These are phyloP conservation scores for Phytophthora nicotianae DNA, from an alignment of 352 stramenopile species.

Conservation along the genomic window DNA sequence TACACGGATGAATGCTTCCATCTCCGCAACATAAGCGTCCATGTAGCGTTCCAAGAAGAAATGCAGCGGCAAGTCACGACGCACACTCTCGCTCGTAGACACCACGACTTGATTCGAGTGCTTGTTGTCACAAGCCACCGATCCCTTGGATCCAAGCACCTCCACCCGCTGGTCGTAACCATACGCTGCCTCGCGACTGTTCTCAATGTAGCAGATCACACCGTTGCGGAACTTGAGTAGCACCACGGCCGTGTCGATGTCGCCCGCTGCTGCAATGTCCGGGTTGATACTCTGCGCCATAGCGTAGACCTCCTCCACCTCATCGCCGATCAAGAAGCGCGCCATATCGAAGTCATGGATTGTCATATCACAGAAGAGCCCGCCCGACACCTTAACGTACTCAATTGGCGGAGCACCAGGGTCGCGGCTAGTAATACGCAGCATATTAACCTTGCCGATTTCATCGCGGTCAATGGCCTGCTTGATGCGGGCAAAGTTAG, in stretches of 20 bases:
- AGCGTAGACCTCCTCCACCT: slow-evolving; percentile 73
- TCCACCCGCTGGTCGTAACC: slow-evolving; percentile 96
- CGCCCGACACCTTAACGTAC: slow-evolving; percentile 76
- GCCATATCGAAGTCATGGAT: slow-evolving; percentile 97
- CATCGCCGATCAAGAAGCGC: slow-evolving; percentile 90
- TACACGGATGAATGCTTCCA: slow-evolving; percentile 69
- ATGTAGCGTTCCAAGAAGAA: slow-evolving; percentile 96
- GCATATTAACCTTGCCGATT: slow-evolving; percentile 89
- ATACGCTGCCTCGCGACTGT: slow-evolving; percentile 93
- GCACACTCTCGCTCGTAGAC: slow-evolving; percentile 47
- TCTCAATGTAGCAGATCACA: slow-evolving; percentile 93
- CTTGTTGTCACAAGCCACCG: slow-evolving; percentile 93
- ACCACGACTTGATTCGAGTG: slow-evolving; percentile 88
- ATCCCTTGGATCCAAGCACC: slow-evolving; percentile 91
- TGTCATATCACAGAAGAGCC: slow-evolving; percentile 95
- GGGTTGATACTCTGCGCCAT: slow-evolving; percentile 64
- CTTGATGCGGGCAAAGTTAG: slow-evolving; percentile 93
- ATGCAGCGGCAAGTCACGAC: slow-evolving; percentile 90
- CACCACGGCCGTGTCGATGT: slow-evolving; percentile 91
- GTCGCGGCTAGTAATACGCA: slow-evolving; percentile 74
- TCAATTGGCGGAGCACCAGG: slow-evolving; percentile 43
- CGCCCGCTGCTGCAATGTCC: slow-evolving; percentile 78
- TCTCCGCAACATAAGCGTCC: slow-evolving; percentile 81
- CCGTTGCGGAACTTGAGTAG: slow-evolving; percentile 92
- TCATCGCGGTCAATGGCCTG: slow-evolving; percentile 83